Percentiles rank a stretch among this genome's conserved stretches.
Evolutionary conservation across 192 early-diverging fungal species (phyloP).

Genomic region (Linnemannia elongata): DNA sequence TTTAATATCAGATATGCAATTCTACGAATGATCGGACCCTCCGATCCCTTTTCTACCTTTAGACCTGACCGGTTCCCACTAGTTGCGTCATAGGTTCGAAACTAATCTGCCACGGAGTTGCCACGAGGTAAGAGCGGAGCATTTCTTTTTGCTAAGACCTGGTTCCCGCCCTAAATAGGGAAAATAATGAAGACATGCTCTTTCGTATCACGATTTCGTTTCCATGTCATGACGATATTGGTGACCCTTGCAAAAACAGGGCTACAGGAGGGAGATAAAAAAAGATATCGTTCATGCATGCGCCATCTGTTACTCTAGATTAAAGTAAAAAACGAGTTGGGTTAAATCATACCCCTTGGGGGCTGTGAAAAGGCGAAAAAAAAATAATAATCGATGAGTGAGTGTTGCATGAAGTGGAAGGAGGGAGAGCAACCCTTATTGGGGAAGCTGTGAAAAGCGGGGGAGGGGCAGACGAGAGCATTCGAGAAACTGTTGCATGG

Average conservation of each 20-base stretch:
- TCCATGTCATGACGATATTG: neutral
- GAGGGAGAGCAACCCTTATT: neutral
- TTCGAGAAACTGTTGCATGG: neutral
- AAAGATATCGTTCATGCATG: neutral
- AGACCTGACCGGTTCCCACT: neutral
- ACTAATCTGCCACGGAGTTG: neutral
- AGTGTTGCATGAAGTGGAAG: neutral
- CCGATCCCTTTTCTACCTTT: neutral
- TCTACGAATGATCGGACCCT: neutral
- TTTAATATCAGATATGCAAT: neutral
- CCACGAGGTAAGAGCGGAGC: slow-evolving; percentile 10
- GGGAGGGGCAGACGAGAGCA: neutral
- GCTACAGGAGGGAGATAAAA: too few relatives aligned
- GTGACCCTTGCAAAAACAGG: slow-evolving; percentile 1
- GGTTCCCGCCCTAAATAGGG: neutral
- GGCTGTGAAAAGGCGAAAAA: neutral
- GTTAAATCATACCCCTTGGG: neutral
- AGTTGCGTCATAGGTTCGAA: neutral
- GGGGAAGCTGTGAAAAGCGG: neutral
- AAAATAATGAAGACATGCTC: neutral
- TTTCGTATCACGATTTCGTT: neutral
- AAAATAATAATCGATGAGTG: neutral
- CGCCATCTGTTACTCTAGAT: neutral
- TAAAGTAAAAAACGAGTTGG: neutral
- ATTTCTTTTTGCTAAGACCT: neutral